Percentiles rank a stretch among this genome's conserved stretches.
phyloP scores from a whole-genome alignment of 495 filamentous ascomycete genomes.

The Talaromyces trachyspermus region DNA sequence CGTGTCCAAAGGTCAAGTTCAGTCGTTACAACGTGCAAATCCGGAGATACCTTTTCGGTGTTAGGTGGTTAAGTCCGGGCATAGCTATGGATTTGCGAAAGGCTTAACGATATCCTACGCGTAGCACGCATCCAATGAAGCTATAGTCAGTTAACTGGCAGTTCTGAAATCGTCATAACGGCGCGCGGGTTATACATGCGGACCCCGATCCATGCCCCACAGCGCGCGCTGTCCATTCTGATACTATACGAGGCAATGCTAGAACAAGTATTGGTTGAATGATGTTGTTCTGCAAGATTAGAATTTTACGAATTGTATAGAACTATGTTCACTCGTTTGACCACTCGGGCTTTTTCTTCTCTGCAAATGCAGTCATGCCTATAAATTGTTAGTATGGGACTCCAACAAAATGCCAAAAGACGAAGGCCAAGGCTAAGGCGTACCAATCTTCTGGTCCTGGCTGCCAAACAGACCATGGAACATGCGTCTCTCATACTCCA shows the following conservation, averaged over 20 bases:
- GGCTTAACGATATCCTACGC: too few species aligned
- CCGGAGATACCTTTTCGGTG: too few species aligned
- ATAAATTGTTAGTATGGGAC: background rate
- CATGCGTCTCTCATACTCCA: conserved; percentile 87
- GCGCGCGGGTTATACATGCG: conserved; percentile 6
- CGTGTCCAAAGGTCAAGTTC: too few species aligned
- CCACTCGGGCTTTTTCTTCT: conserved; percentile 94
- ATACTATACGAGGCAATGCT: too few species aligned
- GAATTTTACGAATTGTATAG: too few species aligned
- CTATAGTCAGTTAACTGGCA: background rate
- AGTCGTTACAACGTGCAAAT: too few species aligned
- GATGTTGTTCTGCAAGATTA: too few species aligned
- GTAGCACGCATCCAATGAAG: too few species aligned
- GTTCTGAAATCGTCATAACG: conserved; percentile 7
- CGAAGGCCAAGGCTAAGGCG: conserved; percentile 13
- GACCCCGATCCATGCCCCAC: background rate
- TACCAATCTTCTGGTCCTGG: conserved; percentile 91
- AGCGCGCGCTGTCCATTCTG: too few species aligned
- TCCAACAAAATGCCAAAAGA: background rate
- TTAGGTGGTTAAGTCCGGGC: too few species aligned
- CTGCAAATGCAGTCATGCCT: conserved; percentile 89
- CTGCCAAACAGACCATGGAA: conserved; percentile 92
- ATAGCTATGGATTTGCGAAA: too few species aligned
- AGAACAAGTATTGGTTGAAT: too few species aligned
- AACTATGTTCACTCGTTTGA: conserved; percentile 59